Evolutionary conservation across 2,329 filamentous ascomycete species (phyloP).

Genomic region (Aspergillus felis): DNA sequence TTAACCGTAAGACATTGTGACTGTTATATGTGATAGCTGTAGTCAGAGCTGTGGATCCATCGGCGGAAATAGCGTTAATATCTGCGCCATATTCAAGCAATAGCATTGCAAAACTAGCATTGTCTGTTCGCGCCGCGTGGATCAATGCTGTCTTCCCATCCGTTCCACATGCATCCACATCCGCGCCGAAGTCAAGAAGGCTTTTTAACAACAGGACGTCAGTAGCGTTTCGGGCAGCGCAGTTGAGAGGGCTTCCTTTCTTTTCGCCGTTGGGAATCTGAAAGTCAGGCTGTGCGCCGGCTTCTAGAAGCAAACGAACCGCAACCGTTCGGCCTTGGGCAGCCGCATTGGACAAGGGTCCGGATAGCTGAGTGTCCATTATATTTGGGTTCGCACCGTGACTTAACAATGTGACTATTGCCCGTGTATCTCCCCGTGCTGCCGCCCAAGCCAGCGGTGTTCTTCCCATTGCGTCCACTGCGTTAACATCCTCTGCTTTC

Average conservation of each 20-base stretch:
- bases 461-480: neutral
- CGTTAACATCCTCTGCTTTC: neutral
- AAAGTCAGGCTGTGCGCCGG: neutral
- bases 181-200: constrained; percentile 2
- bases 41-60: neutral
- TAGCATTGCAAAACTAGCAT: neutral
- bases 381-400: constrained; percentile 3
- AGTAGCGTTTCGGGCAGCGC: neutral
- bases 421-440: constrained; percentile 1
- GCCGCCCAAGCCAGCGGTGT: constrained; percentile 3
- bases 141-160: constrained; percentile 3
- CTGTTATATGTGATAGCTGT: constrained; percentile 2
- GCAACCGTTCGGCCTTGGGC: constrained; percentile 1
- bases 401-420: constrained; percentile 1
- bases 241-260: constrained; percentile 4
- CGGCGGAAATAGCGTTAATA: neutral
- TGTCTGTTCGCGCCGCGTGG: constrained; percentile 1
- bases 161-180: constrained; percentile 1
- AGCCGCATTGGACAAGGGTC: neutral
- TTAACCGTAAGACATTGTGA: neutral
- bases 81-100: neutral
- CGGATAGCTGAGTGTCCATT: constrained; percentile 1
- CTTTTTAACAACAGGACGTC: constrained; percentile 2
- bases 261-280: neutral
- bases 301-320: constrained; percentile 1